Evolutionary conservation across 2,329 filamentous ascomycete genomes (phyloP), one percentile per base, ranked within the genome.

Genomic region (Eutypa lata): DNA sequence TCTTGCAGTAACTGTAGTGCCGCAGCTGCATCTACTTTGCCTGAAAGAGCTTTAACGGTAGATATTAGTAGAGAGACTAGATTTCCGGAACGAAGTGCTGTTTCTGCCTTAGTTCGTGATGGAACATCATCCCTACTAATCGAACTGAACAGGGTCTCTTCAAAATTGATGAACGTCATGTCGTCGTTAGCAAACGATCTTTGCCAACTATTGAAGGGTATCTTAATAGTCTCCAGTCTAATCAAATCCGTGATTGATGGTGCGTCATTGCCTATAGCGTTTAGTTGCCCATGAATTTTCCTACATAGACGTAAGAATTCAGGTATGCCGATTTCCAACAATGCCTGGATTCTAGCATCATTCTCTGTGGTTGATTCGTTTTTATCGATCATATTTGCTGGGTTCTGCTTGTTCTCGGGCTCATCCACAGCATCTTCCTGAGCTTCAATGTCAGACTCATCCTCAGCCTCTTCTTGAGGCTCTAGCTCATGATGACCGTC

Each of bases 241-340:
- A 53, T 61, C 40, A 31, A 47, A 14, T 58, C 53, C 14, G 54
- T 53, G 21, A 31, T 22, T n/a, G 52, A 55, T 42, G 57, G 53
- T 35, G 59, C 48, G 21, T 47, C 40, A 18, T 31, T 24, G n/a
- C 48, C 48, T 19, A 60, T 52, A 22, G 57, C 49, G 3, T 48
- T 53, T 40, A 66, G 47, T 33, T 53, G 42, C 21, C 48, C 50
- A 19, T 58, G 58, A 26, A 60, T 52, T 19, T 55, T 62, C 10
- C 51, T 55, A 42, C 55, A 59, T 57, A 63, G 64, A 33, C 59
- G 60, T 16, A 42, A 46, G 31, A 65, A 53, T 45, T 65, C 63
- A 14, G 64, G 64, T 19, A 65, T 53, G 28, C 62, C 64, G 53
- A 61, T 63, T 40, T 66, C 59, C 26, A 65, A 44, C 46, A 65